These are phyloP conservation scores for Kuraishia hungarica DNA, from an alignment of 805 yeast genomes.

Conservation along the genomic window DNA sequence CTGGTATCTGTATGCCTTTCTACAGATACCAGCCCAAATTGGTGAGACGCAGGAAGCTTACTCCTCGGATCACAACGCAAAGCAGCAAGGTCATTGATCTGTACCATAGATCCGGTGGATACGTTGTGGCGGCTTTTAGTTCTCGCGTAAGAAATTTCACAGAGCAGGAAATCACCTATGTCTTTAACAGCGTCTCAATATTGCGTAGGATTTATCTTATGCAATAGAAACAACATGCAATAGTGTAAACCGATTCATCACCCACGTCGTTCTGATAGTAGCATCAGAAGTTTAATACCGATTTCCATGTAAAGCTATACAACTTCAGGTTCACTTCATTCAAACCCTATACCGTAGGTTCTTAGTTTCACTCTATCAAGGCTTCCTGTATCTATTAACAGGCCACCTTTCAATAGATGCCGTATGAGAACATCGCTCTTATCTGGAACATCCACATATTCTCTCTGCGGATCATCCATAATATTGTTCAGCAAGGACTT, in stretches of 20 bases:
- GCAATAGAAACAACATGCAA: constrained; percentile 1
- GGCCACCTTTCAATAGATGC: constrained; percentile 16
- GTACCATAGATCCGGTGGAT: constrained; percentile 44
- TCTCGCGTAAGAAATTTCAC: constrained; percentile 19
- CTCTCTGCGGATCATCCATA: constrained; percentile 6
- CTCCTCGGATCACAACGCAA: background rate
- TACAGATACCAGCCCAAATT: constrained; percentile 33
- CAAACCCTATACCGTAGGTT: background rate
- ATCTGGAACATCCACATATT: constrained; percentile 16
- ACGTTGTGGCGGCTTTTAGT: constrained; percentile 37
- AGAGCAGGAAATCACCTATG: constrained; percentile 32
- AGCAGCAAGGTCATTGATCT: constrained; percentile 25
- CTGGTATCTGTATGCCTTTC: constrained; percentile 49
- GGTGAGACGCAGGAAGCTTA: constrained; percentile 24
- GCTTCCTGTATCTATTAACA: constrained; percentile 17
- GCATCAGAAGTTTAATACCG: too few relatives aligned
- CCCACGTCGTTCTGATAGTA: background rate
- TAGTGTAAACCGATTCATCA: background rate
- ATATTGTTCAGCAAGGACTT: constrained; percentile 23
- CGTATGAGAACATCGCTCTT: constrained; percentile 25
- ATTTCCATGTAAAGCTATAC: background rate
- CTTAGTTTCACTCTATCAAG: constrained; percentile 17
- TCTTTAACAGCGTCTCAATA: constrained; percentile 36
- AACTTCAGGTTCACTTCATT: background rate
- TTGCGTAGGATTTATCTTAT: constrained; percentile 38